Conservation (phyloP, 345 rosid species). For the Excoecaria cochinchinensis region DNA sequence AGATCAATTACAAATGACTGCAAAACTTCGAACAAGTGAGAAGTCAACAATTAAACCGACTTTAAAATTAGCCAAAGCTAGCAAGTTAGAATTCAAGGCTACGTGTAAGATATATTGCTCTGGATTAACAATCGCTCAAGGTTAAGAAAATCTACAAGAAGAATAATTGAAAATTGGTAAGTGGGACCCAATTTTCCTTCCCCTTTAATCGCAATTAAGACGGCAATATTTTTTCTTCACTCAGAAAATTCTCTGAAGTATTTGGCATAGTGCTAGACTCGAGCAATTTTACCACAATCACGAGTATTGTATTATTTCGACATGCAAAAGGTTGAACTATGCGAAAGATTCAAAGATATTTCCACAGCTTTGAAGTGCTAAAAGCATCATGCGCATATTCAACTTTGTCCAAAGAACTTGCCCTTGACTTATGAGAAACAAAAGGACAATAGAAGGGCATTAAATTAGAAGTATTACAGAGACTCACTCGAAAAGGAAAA, state of each 20-base stretch:
- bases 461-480: not conserved
- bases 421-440: not conserved
- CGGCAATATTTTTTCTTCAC: not conserved
- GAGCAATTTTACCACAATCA: not conserved
- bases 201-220: not conserved
- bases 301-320: not conserved
- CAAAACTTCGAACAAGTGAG: conserved; percentile 44
- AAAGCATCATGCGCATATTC: not conserved
- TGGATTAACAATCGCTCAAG: not conserved
- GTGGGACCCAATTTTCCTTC: not conserved
- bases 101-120: not conserved
- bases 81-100: not conserved
- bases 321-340: not conserved
- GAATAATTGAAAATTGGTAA: not conserved
- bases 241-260: not conserved
- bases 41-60: conserved; percentile 2
- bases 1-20: conserved; percentile 69
- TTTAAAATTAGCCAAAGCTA: not conserved
- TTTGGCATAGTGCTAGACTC: not conserved
- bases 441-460: not conserved
- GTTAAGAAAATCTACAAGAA: not conserved
- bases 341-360: not conserved
- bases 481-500: conserved; percentile 83
- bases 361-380: not conserved
- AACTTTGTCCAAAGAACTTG: not conserved